Evolutionary conservation across 345 rosid genomes (phyloP), one percentile per base, ranked within the genome.

Genomic region (Camelina hispida): DNA sequence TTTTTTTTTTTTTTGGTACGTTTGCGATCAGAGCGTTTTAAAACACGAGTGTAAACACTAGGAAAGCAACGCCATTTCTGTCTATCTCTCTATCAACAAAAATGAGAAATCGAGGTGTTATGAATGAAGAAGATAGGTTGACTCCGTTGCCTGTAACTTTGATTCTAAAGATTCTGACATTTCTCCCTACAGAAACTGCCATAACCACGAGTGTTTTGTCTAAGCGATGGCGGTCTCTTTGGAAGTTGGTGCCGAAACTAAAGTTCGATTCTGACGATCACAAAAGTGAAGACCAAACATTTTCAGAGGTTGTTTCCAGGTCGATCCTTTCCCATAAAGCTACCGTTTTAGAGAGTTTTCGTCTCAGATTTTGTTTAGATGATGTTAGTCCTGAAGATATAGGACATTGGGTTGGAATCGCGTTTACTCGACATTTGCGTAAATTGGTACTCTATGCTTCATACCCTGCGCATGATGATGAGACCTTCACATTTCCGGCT

Each of bases 71-170:
- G 12, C 20, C 17, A 6, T 60, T 5, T 16, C 4, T 60, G n/a
- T 28, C 30, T 28, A 2, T 25, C 28, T 60, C 64, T 35, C 47
- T 18, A 7, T 35, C 5, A 10, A 35, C 12, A 32, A 55, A 5
- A 1, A 30, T 28, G 40, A 48, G 53, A 48, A 48, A 48, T 23
- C 18, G 23, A 14, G 9, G 51, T 64, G 18, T 30, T 30, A 9
- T 30, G 61, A 30, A 30, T 30, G 40, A 56, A 17, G 38, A 56
- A 17, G 68, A 46, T 4, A 44, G 5, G 68, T 28, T 64, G 10
- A 64, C 10, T 64, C 40, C n/a, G 55, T 46, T 46, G 55, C 55
- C 55, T n/a, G 68, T 28, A 64, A 42, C 40, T 64, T 46, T 64
- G 68, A 46, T 46, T 46, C 16, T 46, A 3, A 1, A 2, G 20